Percentiles rank a stretch among this genome's conserved stretches.
Conservation (phyloP, 2,329 filamentous ascomycete genomes). For the Ramularia endophylla region DNA sequence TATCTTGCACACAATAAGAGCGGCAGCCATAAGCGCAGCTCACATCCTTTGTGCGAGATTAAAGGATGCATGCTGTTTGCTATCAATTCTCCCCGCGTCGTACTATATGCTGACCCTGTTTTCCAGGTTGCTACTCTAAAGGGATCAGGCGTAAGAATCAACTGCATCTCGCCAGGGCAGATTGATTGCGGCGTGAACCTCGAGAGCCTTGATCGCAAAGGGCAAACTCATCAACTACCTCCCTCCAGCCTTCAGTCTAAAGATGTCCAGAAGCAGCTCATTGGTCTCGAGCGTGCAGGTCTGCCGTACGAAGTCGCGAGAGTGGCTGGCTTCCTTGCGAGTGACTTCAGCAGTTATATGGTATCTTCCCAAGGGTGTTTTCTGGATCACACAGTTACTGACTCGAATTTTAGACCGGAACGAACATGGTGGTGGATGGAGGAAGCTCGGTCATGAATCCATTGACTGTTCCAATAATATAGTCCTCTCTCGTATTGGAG, state of each 20-base stretch:
- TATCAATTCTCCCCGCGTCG: too few species aligned
- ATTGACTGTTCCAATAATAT: conserved; percentile 25
- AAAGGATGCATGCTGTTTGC: too few species aligned
- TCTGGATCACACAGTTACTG: too few species aligned
- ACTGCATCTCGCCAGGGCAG: conserved; percentile 46
- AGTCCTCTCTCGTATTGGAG: too few species aligned
- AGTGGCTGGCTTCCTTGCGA: conserved; percentile 57
- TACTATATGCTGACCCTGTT: too few species aligned
- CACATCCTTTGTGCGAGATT: too few species aligned
- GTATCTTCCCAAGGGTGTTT: too few species aligned
- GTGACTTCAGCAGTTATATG: conserved; percentile 57
- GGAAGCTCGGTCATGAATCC: conserved; percentile 42
- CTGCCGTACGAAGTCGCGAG: conserved; percentile 53
- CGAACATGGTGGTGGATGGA: conserved; percentile 58
- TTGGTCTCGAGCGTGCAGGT: conserved; percentile 55
- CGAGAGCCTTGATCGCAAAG: conserved; percentile 45
- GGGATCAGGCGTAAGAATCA: conserved; percentile 54
- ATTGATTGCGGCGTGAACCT: conserved; percentile 45
- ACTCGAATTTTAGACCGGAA: conserved; percentile 40
- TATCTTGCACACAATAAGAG: too few species aligned
- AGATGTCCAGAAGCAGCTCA: conserved; percentile 45
- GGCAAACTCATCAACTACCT: conserved; percentile 50
- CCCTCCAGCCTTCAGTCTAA: conserved; percentile 49
- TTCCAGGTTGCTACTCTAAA: conserved; percentile 46
- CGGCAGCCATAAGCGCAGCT: too few species aligned